A percentile compares a stretch with the other conserved stretches of the same genome.
Conservation (phyloP, 2,329 filamentous ascomycete species). For the Lachnum nothofagi region DNA sequence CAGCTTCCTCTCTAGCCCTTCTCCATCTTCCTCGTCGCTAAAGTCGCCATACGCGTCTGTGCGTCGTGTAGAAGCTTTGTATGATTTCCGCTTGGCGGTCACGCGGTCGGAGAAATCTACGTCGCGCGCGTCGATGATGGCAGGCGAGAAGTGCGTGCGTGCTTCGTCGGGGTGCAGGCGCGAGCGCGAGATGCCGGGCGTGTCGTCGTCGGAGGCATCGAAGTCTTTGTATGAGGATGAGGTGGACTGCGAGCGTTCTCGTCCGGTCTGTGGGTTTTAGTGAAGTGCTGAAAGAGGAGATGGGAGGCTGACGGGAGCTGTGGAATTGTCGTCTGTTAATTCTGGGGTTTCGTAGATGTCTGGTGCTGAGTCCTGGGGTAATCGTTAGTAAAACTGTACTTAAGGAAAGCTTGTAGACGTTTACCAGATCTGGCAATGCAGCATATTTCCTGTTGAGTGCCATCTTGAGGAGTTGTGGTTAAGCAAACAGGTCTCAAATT, state of each 20-base stretch:
- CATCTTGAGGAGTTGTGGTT: slow-evolving; percentile 43
- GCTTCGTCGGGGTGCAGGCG: slow-evolving; percentile 74
- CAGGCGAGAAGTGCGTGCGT: slow-evolving; percentile 70
- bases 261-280: slow-evolving; percentile 28
- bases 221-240: slow-evolving; percentile 53
- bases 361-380: slow-evolving; percentile 73
- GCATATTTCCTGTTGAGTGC: slow-evolving; percentile 77
- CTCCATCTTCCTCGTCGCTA: slow-evolving; percentile 71
- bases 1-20: slow-evolving; percentile 72
- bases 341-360: slow-evolving; percentile 97
- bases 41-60: slow-evolving; percentile 66
- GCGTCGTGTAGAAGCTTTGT: slow-evolving; percentile 66
- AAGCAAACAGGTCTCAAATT: background rate
- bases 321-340: slow-evolving; percentile 83
- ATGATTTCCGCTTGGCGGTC: slow-evolving; percentile 74
- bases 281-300: background rate
- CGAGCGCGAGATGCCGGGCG: slow-evolving; percentile 67
- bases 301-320: slow-evolving; percentile 59
- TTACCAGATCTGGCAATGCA: slow-evolving; percentile 71
- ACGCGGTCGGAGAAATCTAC: slow-evolving; percentile 90
- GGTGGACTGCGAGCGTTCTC: slow-evolving; percentile 52
- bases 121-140: slow-evolving; percentile 68
- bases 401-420: slow-evolving; percentile 9
- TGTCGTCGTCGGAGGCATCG: slow-evolving; percentile 58
- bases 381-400: slow-evolving; percentile 1